Base-by-base conservation (phyloP, 1,284 basidiomycete genomes). In the Sparassis latifolia region DNA sequence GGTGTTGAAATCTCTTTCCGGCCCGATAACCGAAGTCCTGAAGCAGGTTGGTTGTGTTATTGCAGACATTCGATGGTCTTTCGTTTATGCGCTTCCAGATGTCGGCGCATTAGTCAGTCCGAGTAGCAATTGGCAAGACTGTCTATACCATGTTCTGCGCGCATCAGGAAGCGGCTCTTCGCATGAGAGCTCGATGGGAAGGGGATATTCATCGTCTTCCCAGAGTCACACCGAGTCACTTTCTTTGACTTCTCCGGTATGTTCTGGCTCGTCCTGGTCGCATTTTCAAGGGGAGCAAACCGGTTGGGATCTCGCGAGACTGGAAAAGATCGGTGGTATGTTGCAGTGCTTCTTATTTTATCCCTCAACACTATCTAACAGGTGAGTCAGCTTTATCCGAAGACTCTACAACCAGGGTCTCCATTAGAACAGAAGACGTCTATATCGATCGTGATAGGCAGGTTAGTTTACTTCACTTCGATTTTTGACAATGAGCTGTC, bases 121-220 rank as follows among this genome's bases (percentile, higher is more conserved):
- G 5, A 58, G 57, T 28, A 59, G 58, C 44, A 60, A 52, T 40
- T 63, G 62, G 62, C 62, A 63, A 45, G 60, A 63, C 47, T 52
- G 46, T 29, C 54, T 63, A 33, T 56, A 57, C 40, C 45, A 47
- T 6, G 51, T 55, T 4, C 50, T 59, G 10, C 12, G 7, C 35
- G 12, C 20, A 20, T 20, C 20, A 20, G 20, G 20, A 20, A 20
- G 20, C 20, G 20, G 20, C 20, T 20, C 20, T 20, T 20, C 20
- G 20, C 20, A 20, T 20, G 20, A 20, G 20, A 20, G 20, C 20
- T 20, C 20, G 20, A 20, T 20, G 20, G 20, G 20, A 20, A 20
- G 20, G 20, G 20, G 20, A 20, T 20, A 20, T 20, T 20, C 20
- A 20, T 20, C 20, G 20, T 20, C 20, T 20, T 20, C 20, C 20